phyloP scores from a whole-genome alignment of 805 yeast species.

The Pichia phayaonensis region DNA sequence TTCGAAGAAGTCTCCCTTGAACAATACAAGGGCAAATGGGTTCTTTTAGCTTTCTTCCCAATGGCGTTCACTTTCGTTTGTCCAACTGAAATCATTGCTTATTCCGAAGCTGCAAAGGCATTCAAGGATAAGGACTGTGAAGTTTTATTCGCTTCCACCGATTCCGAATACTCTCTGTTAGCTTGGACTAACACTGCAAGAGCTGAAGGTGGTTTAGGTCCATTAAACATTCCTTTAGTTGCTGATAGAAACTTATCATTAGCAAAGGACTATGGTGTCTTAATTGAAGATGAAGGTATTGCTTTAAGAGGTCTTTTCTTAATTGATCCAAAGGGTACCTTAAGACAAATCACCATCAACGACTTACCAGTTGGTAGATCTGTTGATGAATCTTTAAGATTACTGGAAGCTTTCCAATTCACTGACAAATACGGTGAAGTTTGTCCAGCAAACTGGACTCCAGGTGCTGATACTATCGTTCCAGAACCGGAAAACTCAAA shows the following conservation, averaged over 20 bases:
- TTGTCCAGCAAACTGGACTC: slow-evolving; percentile 99
- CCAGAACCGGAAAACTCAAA: slow-evolving; percentile 72
- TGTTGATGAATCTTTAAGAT: slow-evolving; percentile 96
- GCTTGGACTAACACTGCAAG: slow-evolving; percentile 98
- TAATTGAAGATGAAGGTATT: slow-evolving; percentile 92
- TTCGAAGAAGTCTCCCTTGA: slow-evolving; percentile 94
- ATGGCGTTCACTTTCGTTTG: slow-evolving; percentile 99
- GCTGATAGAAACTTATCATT: slow-evolving; percentile 96
- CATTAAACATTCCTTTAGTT: slow-evolving; percentile 85
- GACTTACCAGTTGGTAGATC: slow-evolving; percentile 99
- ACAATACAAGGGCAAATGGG: slow-evolving; percentile 97
- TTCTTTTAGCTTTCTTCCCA: slow-evolving; percentile 92
- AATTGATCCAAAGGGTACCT: slow-evolving; percentile 90
- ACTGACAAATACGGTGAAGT: slow-evolving; percentile 99
- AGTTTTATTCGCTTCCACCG: slow-evolving; percentile 94
- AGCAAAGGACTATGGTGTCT: slow-evolving; percentile 95
- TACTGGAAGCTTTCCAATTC: slow-evolving; percentile 99
- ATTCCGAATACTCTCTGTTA: slow-evolving; percentile 92
- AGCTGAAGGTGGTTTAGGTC: slow-evolving; percentile 98
- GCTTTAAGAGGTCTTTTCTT: slow-evolving; percentile 97
- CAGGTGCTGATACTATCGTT: slow-evolving; percentile 89
- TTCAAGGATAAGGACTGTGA: slow-evolving; percentile 82
- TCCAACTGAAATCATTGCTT: slow-evolving; percentile 98
- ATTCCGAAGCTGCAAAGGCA: slow-evolving; percentile 90
- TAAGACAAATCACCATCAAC: slow-evolving; percentile 97